Percentiles rank a stretch among this genome's conserved stretches.
Conservation (phyloP, 1,284 basidiomycete species). For the Rhodotorula sp. region DNA sequence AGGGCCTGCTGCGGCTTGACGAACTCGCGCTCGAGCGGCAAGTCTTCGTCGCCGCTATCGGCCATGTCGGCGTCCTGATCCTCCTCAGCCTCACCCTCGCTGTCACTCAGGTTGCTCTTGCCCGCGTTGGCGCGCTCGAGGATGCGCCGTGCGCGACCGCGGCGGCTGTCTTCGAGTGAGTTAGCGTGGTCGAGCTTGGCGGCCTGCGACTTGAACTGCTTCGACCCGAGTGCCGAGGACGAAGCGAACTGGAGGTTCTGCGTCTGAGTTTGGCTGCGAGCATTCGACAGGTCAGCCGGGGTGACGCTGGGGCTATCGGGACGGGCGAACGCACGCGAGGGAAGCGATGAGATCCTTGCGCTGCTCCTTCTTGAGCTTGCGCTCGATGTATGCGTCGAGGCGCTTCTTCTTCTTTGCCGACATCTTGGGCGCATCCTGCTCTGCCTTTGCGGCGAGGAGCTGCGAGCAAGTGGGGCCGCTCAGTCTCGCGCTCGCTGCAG, state of each 20-base stretch:
- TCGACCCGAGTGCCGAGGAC: constrained; percentile 75
- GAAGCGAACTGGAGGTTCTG: constrained; percentile 67
- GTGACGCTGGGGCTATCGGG: too few species aligned
- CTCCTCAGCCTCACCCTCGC: constrained; percentile 9
- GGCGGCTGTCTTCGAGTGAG: constrained; percentile 25
- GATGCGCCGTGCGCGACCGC: constrained; percentile 26
- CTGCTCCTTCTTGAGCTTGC: constrained; percentile 82
- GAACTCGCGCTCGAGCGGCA: constrained; percentile 23
- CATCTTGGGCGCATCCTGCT: constrained; percentile 50
- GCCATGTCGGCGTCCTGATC: neutral
- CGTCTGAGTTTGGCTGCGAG: constrained; percentile 68
- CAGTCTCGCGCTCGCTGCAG: neutral
- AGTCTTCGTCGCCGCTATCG: neutral
- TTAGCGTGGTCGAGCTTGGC: constrained; percentile 56
- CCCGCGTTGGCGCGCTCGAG: constrained; percentile 33
- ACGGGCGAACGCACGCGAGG: constrained; percentile 62
- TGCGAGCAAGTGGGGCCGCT: neutral
- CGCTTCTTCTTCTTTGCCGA: constrained; percentile 75
- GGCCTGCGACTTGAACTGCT: constrained; percentile 62
- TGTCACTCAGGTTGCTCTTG: constrained; percentile 29
- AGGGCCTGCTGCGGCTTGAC: constrained; percentile 26
- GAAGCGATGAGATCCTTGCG: constrained; percentile 70
- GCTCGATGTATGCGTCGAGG: constrained; percentile 81
- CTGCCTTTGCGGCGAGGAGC: constrained; percentile 18
- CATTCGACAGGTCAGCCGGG: neutral